A percentile compares a stretch with the other conserved stretches of the same genome.
These are phyloP conservation scores for Stramenopiles sp. DNA, from an alignment of 352 stramenopile genomes.

Conservation along the genomic window DNA sequence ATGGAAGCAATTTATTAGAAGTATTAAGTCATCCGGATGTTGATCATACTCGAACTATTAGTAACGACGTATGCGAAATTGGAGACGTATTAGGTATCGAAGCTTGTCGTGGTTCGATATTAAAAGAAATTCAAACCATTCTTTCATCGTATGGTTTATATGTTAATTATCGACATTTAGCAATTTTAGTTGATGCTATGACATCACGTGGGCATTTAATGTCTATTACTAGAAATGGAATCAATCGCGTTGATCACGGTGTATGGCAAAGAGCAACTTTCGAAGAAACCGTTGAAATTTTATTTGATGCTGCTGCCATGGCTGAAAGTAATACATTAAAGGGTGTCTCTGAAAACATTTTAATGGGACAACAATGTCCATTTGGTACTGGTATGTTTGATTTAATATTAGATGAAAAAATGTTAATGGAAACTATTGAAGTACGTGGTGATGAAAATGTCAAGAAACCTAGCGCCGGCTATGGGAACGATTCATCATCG, in stretches of 20 bases:
- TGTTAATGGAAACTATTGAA: too few species aligned
- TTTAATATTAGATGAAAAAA: conserved; percentile 6
- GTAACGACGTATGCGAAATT: conserved; percentile 98
- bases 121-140: conserved; percentile 88
- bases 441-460: too few species aligned
- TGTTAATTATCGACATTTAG: conserved; percentile 98
- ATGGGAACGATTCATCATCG: too few species aligned
- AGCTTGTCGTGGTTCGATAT: conserved; percentile 52
- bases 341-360: conserved; percentile 95
- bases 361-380: conserved; percentile 80
- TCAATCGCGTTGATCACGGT: conserved; percentile 93
- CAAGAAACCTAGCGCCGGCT: too few species aligned
- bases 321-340: conserved; percentile 86
- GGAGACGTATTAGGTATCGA: conserved; percentile 81
- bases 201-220: conserved; percentile 89
- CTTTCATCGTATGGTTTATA: conserved; percentile 98
- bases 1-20: conserved; percentile 93
- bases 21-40: conserved; percentile 89
- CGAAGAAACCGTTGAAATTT: conserved; percentile 98
- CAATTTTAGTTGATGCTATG: conserved; percentile 95
- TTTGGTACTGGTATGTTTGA: neutral
- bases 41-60: conserved; percentile 85
- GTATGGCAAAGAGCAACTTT: conserved; percentile 94
- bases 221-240: conserved; percentile 94
- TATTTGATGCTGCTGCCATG: conserved; percentile 95